These are phyloP conservation scores for Reticulascus tulasneorum DNA, from an alignment of 2,329 filamentous ascomycete species.

Conservation along the genomic window DNA sequence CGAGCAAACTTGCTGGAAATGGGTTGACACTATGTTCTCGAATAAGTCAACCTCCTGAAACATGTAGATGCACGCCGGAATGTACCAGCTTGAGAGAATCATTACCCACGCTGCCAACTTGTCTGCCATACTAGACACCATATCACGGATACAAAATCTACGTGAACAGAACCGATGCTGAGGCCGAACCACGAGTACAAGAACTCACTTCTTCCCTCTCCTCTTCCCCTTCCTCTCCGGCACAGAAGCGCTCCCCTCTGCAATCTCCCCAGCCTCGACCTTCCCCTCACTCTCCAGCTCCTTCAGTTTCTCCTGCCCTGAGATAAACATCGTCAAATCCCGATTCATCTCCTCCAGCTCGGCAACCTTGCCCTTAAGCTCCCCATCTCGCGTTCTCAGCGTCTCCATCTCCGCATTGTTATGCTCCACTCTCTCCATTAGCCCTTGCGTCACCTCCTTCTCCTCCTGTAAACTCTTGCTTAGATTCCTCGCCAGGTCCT, in stretches of 20 bases:
- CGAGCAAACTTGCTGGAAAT: too few species aligned
- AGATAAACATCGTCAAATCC: slow-evolving; percentile 84
- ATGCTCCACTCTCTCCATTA: slow-evolving; percentile 78
- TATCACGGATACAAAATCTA: too few species aligned
- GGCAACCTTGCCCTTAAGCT: slow-evolving; percentile 57
- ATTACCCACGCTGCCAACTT: too few species aligned
- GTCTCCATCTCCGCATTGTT: slow-evolving; percentile 59
- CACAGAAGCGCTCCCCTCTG: slow-evolving; percentile 67
- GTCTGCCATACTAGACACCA: too few species aligned
- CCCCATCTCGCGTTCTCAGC: slow-evolving; percentile 53
- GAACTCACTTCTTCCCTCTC: slow-evolving; percentile 41
- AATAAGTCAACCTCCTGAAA: too few species aligned
- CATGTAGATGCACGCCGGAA: too few species aligned
- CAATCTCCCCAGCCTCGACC: slow-evolving; percentile 65
- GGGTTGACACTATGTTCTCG: too few species aligned
- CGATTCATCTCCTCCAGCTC: slow-evolving; percentile 83
- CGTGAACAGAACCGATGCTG: too few species aligned
- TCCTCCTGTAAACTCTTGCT: slow-evolving; percentile 79
- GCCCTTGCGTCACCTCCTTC: slow-evolving; percentile 74
- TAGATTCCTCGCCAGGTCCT: slow-evolving; percentile 70
- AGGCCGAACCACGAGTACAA: too few species aligned
- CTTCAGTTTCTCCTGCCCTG: slow-evolving; percentile 74
- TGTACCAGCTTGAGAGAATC: too few species aligned
- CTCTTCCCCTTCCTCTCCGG: slow-evolving; percentile 56
- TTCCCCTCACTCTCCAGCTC: slow-evolving; percentile 60